Percentiles rank a stretch among this genome's conserved stretches.
phyloP scores from a whole-genome alignment of 495 filamentous ascomycete genomes.

The Aspergillus nidulans region DNA sequence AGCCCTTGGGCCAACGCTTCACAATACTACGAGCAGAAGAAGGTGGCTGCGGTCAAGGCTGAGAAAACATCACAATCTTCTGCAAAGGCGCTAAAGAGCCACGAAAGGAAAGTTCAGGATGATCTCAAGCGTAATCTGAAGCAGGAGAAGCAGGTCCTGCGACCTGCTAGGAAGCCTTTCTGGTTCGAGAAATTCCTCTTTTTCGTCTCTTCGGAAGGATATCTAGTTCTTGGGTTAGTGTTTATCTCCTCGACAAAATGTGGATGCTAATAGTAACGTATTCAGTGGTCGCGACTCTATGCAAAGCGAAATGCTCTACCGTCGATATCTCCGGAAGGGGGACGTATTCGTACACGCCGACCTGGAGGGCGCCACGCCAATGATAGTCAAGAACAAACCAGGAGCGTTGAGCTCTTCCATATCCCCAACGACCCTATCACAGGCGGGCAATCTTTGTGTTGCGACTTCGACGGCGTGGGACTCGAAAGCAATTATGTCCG shows the following conservation, averaged over 20 bases:
- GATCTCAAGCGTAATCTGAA: constrained; percentile 84
- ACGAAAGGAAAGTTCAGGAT: constrained; percentile 78
- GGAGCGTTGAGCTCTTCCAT: constrained; percentile 75
- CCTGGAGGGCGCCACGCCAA: constrained; percentile 72
- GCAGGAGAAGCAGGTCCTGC: constrained; percentile 84
- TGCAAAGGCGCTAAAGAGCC: constrained; percentile 77
- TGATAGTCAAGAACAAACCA: constrained; percentile 81
- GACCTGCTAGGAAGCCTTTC: constrained; percentile 71
- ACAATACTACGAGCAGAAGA: constrained; percentile 88
- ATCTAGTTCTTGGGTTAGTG: constrained; percentile 68
- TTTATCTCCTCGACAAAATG: neutral
- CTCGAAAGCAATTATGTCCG: constrained; percentile 88
- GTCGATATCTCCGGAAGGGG: constrained; percentile 75
- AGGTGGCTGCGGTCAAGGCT: constrained; percentile 75
- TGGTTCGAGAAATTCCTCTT: constrained; percentile 98
- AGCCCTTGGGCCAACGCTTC: constrained; percentile 84
- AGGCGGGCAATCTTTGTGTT: constrained; percentile 81
- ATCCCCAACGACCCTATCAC: constrained; percentile 82
- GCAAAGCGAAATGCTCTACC: constrained; percentile 89
- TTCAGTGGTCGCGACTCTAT: constrained; percentile 74
- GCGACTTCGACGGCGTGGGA: constrained; percentile 89
- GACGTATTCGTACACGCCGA: constrained; percentile 93
- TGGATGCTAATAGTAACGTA: constrained; percentile 11
- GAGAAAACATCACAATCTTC: constrained; percentile 82
- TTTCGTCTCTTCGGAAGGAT: constrained; percentile 95